Percentiles rank a stretch among this genome's conserved stretches.
Evolutionary conservation across 2,329 filamentous ascomycete species (phyloP).

Genomic region (Bretziella fagacearum): DNA sequence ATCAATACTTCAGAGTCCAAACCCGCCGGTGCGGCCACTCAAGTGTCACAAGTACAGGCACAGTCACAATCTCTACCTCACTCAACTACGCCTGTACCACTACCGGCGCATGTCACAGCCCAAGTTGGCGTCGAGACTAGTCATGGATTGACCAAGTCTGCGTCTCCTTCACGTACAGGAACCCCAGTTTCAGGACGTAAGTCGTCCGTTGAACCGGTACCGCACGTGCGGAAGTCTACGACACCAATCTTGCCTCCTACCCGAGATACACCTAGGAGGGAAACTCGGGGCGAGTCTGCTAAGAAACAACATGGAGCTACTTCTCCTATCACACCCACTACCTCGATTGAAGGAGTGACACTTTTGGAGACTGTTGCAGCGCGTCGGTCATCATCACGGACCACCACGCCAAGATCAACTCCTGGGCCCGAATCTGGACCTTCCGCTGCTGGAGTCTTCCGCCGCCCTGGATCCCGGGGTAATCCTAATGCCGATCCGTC

Average conservation of each 20-base stretch:
- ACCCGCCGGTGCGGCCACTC: constrained; percentile 16
- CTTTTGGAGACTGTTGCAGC: constrained; percentile 10
- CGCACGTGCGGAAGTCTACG: constrained; percentile 15
- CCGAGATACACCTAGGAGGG: constrained; percentile 25
- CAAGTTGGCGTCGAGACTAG: not conserved
- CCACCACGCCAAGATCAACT: constrained; percentile 20
- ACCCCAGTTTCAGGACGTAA: not conserved
- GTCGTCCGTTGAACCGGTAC: not conserved
- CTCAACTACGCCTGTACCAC: constrained; percentile 28
- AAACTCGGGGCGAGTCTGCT: constrained; percentile 29
- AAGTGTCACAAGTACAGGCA: not conserved
- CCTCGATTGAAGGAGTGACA: constrained; percentile 17
- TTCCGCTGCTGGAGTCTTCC: constrained; percentile 17
- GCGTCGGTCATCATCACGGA: constrained; percentile 13
- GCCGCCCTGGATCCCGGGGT: constrained; percentile 35
- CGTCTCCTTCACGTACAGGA: not conserved
- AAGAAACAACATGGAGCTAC: constrained; percentile 21
- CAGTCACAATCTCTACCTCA: constrained; percentile 4
- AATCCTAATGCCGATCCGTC: constrained; percentile 35
- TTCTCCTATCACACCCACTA: constrained; percentile 16
- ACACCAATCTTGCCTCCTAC: constrained; percentile 24
- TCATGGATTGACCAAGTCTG: not conserved
- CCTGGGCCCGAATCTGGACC: constrained; percentile 20
- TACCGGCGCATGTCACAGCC: constrained; percentile 6
- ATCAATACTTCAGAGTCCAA: constrained; percentile 16